Base-by-base conservation (phyloP, 1,139 yeast species). In the Suhomyces coccinellae region DNA sequence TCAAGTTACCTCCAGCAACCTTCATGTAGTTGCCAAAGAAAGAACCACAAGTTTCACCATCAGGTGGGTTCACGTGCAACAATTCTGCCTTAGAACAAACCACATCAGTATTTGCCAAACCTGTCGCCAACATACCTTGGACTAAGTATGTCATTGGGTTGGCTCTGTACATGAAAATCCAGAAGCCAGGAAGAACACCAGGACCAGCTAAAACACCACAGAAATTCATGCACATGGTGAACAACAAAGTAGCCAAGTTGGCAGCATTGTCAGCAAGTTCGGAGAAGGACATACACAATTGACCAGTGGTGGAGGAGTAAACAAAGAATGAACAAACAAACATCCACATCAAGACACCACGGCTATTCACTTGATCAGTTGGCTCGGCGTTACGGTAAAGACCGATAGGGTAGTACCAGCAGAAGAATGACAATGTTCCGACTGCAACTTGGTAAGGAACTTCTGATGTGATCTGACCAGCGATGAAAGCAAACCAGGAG, bases 201-300 rank as follows among this genome's bases (percentile, higher is more conserved):
- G 84, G 80, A 30, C 83, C 75, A 12, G 80, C 86, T 64, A 88
- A 68, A 36, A 86, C 95, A 78, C 96, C 96, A 69, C 93, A 84
- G 80, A 88, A 87, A 46, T 82, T 77, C 63, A 87, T 70, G 51
- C 84, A 74, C 75, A 86, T 66, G 15, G 90, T 79, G 65, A 84
- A 85, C 57, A 84, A 59, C 63, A 86, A 62, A 28, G 79, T 72
- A 3, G 84, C 81, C 48, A 84, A 56, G 58, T 85, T 84, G 49
- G 88, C 91, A 41, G 93, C 95, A 48, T 86, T 81, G 41, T 83
- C 87, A n/a, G 82, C 83, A 41, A 80, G 61, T 45, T 84, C 85
- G 44, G 75, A 67, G 57, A 84, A 85, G 0, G 90, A 81, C 50
- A 81, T 73, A 54, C 77, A 68, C 59, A 83, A 62, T 48, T 84